Base-by-base conservation (phyloP, 2,329 filamentous ascomycete species). In the Xenosphaeropsis pyriputrescens region DNA sequence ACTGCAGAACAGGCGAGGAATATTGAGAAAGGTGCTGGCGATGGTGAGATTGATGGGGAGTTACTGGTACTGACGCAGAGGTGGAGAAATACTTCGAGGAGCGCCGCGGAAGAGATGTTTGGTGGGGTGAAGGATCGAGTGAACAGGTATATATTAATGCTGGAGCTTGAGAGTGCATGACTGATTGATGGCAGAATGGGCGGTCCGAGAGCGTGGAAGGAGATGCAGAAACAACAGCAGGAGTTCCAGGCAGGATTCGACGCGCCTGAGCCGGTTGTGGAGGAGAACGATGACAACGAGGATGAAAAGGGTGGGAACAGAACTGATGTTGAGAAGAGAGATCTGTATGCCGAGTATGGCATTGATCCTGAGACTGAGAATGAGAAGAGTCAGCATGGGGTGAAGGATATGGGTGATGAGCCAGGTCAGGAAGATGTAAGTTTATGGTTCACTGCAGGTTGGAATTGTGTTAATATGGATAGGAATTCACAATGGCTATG, bases 61-160 rank as follows among this genome's bases (percentile, higher is more conserved):
- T 59, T 85, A 17, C 57, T 67, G 32, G 56, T 51, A 0, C 49
- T 83, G 45, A 67, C 72, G 32, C 53, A 52, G 3, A 78, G 70
- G 52, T 85, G 80, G 80, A 70, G 63, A 34, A 55, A 50, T 0
- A 70, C 73, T 14, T 72, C 70, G 41, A 65, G 76, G 43, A 58
- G 65, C 36, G 78, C 75, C 6, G 79, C 79, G 1, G 79, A 85
- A 46, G 75, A 81, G 48, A 57, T 83, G 9, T 84, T 79, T 53
- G 63, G 58, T 17, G 58, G 62, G 15, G 72, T 78, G 16, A 66
- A 67, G 43, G 73, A 77, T 52, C 59, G 72, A 38, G 64, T 81
- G 29, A 63, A 72, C 47, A 59, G 68, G 46, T 56, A 43, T 36
- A 45, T 46, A 26, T 7, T 6, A 6, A 14, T 8, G n/a, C 14